Conservation (phyloP, 2,329 filamentous ascomycete species). For the Leptographium radiaticola region DNA sequence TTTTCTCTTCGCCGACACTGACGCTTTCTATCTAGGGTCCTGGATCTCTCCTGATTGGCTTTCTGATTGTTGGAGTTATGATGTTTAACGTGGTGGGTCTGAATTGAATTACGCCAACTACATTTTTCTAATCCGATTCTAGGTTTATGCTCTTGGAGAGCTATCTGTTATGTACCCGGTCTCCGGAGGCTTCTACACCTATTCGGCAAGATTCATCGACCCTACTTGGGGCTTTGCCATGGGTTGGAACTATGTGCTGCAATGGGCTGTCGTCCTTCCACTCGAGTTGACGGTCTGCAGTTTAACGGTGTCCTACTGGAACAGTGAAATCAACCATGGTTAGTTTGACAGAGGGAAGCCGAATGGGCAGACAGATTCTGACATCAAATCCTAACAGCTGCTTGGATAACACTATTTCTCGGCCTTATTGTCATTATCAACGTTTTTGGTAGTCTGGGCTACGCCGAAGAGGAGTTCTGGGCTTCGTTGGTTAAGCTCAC, state of each 20-base stretch:
- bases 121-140: neutral
- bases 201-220: constrained; percentile 43
- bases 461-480: constrained; percentile 48
- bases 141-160: constrained; percentile 42
- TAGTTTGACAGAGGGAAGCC: neutral
- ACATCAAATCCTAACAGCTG: constrained; percentile 15
- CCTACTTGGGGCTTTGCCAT: constrained; percentile 40
- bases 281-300: constrained; percentile 35
- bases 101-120: too few species aligned
- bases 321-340: constrained; percentile 26
- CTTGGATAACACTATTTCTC: constrained; percentile 33
- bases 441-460: constrained; percentile 41
- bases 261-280: constrained; percentile 34
- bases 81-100: constrained; percentile 41
- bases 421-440: constrained; percentile 38
- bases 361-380: neutral
- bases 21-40: constrained; percentile 21
- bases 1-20: too few species aligned
- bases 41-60: constrained; percentile 31
- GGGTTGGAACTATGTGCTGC: constrained; percentile 37
- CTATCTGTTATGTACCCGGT: constrained; percentile 41
- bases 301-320: constrained; percentile 36
- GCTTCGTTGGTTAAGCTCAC: constrained; percentile 42
- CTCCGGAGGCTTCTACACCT: constrained; percentile 45
- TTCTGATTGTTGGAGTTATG: constrained; percentile 44